Percentiles rank a stretch among this genome's conserved stretches.
Conservation (phyloP, 257 asterid genomes). For the Cruciata laevipes region DNA sequence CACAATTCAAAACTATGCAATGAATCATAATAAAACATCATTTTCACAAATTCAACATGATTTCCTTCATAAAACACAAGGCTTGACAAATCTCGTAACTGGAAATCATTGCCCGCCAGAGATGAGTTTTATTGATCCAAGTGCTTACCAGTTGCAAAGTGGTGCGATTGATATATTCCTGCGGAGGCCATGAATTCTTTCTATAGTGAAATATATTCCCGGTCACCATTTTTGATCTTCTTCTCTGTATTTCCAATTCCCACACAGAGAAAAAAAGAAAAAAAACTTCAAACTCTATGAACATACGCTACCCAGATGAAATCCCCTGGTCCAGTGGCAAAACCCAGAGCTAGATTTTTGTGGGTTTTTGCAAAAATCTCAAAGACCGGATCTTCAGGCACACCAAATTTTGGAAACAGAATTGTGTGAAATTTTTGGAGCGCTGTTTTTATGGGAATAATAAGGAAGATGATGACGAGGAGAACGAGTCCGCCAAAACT, state of each 20-base stretch:
- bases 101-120: neutral
- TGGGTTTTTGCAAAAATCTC: neutral
- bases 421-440: neutral
- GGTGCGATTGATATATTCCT: constrained; percentile 69
- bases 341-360: neutral
- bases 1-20: neutral
- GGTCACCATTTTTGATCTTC: constrained; percentile 63
- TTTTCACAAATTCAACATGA: too few species aligned
- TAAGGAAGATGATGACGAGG: neutral
- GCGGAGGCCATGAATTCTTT: constrained; percentile 96
- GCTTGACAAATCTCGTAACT: neutral
- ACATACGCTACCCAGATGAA: constrained; percentile 23
- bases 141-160: constrained; percentile 85
- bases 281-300: constrained; percentile 15
- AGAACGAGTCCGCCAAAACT: neutral
- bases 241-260: constrained; percentile 6
- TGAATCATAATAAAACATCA: too few species aligned
- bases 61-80: too few species aligned
- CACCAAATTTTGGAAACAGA: neutral
- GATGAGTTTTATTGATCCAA: neutral
- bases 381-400: neutral
- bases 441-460: neutral
- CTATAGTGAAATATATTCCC: constrained; percentile 76
- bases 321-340: neutral
- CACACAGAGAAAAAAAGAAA: neutral